These are phyloP conservation scores for Lachnellula cervina DNA, from an alignment of 2,329 filamentous ascomycete species.

Conservation along the genomic window DNA sequence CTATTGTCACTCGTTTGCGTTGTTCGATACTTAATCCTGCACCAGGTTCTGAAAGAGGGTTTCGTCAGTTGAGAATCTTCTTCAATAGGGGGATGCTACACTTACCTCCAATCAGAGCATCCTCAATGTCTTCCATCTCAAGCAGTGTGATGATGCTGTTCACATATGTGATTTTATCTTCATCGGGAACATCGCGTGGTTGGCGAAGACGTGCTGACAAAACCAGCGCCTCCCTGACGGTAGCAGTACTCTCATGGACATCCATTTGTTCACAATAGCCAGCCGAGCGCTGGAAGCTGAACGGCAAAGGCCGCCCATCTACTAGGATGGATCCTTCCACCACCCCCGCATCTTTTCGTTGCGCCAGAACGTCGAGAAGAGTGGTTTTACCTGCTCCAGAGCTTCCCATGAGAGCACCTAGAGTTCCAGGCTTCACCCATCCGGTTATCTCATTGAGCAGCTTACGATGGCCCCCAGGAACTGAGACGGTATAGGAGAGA, in stretches of 20 bases:
- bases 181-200: slow-evolving; percentile 61
- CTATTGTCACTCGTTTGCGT: slow-evolving; percentile 57
- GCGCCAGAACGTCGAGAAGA: slow-evolving; percentile 51
- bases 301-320: slow-evolving; percentile 62
- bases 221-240: slow-evolving; percentile 80
- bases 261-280: slow-evolving; percentile 93
- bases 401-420: slow-evolving; percentile 59
- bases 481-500: slow-evolving; percentile 62
- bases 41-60: slow-evolving; percentile 22
- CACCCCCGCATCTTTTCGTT: slow-evolving; percentile 75
- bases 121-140: slow-evolving; percentile 62
- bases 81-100: slow-evolving; percentile 21
- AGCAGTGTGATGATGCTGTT: slow-evolving; percentile 66
- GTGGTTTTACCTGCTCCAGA: slow-evolving; percentile 57
- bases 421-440: slow-evolving; percentile 68
- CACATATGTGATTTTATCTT: slow-evolving; percentile 82
- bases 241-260: slow-evolving; percentile 72
- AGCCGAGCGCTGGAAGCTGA: slow-evolving; percentile 68
- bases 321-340: slow-evolving; percentile 77
- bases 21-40: slow-evolving; percentile 58
- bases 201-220: slow-evolving; percentile 89
- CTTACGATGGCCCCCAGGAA: slow-evolving; percentile 54
- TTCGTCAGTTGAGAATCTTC: too few relatives aligned
- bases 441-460: slow-evolving; percentile 78
- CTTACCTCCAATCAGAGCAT: slow-evolving; percentile 59